Evolutionary conservation across 1,284 basidiomycete genomes (phyloP).

Genomic region (Papiliotrema fonsecae): DNA sequence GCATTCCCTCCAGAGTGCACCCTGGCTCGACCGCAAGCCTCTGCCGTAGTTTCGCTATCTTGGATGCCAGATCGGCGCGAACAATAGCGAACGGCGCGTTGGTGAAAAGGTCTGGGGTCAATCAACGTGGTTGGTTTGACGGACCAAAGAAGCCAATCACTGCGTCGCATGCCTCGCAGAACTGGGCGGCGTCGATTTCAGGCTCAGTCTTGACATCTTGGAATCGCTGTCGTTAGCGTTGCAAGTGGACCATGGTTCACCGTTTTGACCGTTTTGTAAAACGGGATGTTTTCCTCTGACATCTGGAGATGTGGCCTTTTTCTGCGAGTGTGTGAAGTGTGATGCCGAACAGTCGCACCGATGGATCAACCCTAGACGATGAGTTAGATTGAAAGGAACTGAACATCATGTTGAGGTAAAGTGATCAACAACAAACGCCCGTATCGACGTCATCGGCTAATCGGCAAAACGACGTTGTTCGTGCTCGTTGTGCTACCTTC

Average conservation of each 20-base stretch:
- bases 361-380: too few relatives aligned
- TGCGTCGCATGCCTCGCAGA: conserved; percentile 60
- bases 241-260: not conserved
- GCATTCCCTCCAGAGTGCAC: conserved; percentile 71
- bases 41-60: conserved; percentile 65
- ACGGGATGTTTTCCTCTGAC: too few relatives aligned
- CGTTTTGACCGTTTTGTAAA: conserved; percentile 9
- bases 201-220: conserved; percentile 75
- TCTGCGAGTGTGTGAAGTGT: too few relatives aligned
- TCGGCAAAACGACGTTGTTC: too few relatives aligned
- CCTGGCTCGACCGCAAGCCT: conserved; percentile 68
- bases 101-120: conserved; percentile 17
- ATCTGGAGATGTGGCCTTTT: too few relatives aligned
- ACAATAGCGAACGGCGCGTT: conserved; percentile 21
- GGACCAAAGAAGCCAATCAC: conserved; percentile 80
- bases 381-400: too few relatives aligned
- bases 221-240: conserved; percentile 60
- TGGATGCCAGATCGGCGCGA: conserved; percentile 17
- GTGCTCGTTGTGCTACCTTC: too few relatives aligned
- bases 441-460: too few relatives aligned
- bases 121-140: conserved; percentile 21
- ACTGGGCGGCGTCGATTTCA: conserved; percentile 71
- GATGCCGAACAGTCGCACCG: too few relatives aligned
- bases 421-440: too few relatives aligned
- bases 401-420: too few relatives aligned